Conservation (phyloP, 1,284 basidiomycete species). For the Ceratobasidium papillatum region DNA sequence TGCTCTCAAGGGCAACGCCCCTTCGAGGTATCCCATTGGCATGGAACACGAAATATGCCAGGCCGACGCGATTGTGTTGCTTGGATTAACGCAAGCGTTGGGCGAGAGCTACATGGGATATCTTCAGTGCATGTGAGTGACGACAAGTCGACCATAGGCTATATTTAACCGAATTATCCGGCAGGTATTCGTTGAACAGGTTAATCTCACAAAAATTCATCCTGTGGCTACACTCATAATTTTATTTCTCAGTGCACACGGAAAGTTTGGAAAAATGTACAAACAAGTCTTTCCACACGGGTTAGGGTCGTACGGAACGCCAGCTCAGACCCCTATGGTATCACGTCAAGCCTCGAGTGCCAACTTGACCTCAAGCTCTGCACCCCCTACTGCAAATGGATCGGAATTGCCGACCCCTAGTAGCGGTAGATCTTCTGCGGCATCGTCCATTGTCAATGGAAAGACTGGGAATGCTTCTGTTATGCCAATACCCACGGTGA, state of each 20-base stretch:
- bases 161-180: conserved; percentile 12
- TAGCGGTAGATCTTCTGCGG: conserved; percentile 35
- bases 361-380: conserved; percentile 21
- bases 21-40: conserved; percentile 61
- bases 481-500: background rate
- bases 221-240: conserved; percentile 25
- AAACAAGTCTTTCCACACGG: conserved; percentile 77
- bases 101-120: conserved; percentile 75
- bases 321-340: conserved; percentile 57
- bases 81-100: conserved; percentile 72
- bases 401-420: conserved; percentile 15
- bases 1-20: conserved; percentile 51
- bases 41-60: conserved; percentile 77
- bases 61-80: conserved; percentile 72
- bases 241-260: conserved; percentile 63
- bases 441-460: conserved; percentile 33
- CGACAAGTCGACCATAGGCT: background rate
- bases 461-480: conserved; percentile 40
- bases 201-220: conserved; percentile 47
- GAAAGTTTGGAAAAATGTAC: conserved; percentile 78
- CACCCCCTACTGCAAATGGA: background rate
- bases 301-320: conserved; percentile 62
- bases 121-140: conserved; percentile 72
- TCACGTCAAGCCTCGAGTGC: conserved; percentile 54
- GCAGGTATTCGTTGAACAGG: conserved; percentile 69